phyloP scores from a whole-genome alignment of 2,329 filamentous ascomycete species.

The Microdochium bolleyi region DNA sequence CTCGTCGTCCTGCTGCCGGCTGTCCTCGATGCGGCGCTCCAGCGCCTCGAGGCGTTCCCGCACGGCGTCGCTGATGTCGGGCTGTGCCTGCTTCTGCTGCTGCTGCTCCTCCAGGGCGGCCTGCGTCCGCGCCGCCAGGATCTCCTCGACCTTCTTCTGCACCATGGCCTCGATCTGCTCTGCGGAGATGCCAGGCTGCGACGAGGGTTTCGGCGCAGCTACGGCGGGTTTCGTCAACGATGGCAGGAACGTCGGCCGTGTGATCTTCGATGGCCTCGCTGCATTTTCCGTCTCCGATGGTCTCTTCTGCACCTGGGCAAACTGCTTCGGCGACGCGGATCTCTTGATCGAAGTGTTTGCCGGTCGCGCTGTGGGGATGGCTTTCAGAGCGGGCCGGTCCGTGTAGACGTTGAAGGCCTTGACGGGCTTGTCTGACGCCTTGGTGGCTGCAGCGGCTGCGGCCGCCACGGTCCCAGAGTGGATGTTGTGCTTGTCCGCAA shows the following conservation, averaged over 20 bases:
- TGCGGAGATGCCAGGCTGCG: constrained; percentile 42
- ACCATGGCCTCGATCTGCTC: constrained; percentile 86
- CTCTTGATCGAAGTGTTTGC: constrained; percentile 8
- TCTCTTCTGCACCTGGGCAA: constrained; percentile 29
- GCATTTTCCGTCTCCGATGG: constrained; percentile 29
- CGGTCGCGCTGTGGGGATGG: constrained; percentile 4
- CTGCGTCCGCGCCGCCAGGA: constrained; percentile 68
- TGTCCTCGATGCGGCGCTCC: constrained; percentile 75
- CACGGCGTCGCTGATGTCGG: constrained; percentile 65
- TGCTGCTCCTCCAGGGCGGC: constrained; percentile 29
- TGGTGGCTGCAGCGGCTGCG: constrained; percentile 42
- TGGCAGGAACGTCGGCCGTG: constrained; percentile 20
- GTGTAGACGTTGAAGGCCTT: constrained; percentile 86
- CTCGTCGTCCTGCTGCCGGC: constrained; percentile 55
- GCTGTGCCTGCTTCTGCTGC: constrained; percentile 22
- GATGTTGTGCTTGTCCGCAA: constrained; percentile 69
- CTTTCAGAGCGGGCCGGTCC: constrained; percentile 45
- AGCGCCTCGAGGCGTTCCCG: constrained; percentile 75
- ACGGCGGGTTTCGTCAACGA: background rate
- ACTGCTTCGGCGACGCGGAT: constrained; percentile 15
- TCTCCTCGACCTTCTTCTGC: constrained; percentile 84
- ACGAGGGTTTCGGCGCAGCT: background rate
- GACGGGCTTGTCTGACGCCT: constrained; percentile 54
- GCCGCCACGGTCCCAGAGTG: constrained; percentile 49
- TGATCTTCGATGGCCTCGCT: constrained; percentile 39